Percentiles rank a stretch among this genome's conserved stretches.
phyloP scores from a whole-genome alignment of 768 basidiomycete species.

The Trametopsis cervina region DNA sequence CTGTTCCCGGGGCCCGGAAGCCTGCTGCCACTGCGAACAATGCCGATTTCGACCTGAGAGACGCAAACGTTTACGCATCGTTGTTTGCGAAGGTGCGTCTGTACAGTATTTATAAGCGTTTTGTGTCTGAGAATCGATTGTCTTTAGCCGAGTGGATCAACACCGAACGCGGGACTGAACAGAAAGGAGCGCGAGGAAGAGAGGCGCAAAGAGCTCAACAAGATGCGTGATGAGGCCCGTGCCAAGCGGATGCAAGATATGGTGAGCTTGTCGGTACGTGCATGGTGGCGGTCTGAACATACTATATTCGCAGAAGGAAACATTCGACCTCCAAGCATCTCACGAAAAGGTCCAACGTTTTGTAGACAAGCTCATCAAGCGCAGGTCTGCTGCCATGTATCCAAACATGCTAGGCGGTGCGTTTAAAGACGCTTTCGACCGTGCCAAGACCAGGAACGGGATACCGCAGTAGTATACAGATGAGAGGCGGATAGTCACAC shows the following conservation, averaged over 20 bases:
- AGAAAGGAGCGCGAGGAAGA: slow-evolving; percentile 66
- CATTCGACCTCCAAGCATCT: slow-evolving; percentile 22
- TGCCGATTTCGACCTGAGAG: slow-evolving; percentile 57
- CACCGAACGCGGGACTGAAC: slow-evolving; percentile 26
- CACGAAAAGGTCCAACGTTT: slow-evolving; percentile 43
- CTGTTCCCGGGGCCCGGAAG: slow-evolving; percentile 18
- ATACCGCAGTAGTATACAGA: no score
- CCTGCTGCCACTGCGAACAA: slow-evolving; percentile 16
- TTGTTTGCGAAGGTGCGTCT: slow-evolving; percentile 36
- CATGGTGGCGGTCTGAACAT: not conserved
- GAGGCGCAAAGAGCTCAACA: slow-evolving; percentile 57
- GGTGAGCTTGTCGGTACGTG: slow-evolving; percentile 28
- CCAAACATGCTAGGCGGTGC: slow-evolving; percentile 28
- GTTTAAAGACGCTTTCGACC: slow-evolving; percentile 19
- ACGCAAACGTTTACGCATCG: slow-evolving; percentile 54
- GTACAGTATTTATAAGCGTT: no score
- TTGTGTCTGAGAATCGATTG: no score
- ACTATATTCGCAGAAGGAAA: slow-evolving; percentile 13
- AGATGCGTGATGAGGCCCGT: slow-evolving; percentile 63
- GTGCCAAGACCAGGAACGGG: slow-evolving; percentile 1
- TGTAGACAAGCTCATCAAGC: slow-evolving; percentile 45
- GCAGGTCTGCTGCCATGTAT: slow-evolving; percentile 49
- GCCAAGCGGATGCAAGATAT: slow-evolving; percentile 48
- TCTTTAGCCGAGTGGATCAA: slow-evolving; percentile 16
- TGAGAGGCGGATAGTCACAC: no score